Base-by-base conservation (phyloP, 495 filamentous ascomycete genomes). In the Penicillium verhagenii region DNA sequence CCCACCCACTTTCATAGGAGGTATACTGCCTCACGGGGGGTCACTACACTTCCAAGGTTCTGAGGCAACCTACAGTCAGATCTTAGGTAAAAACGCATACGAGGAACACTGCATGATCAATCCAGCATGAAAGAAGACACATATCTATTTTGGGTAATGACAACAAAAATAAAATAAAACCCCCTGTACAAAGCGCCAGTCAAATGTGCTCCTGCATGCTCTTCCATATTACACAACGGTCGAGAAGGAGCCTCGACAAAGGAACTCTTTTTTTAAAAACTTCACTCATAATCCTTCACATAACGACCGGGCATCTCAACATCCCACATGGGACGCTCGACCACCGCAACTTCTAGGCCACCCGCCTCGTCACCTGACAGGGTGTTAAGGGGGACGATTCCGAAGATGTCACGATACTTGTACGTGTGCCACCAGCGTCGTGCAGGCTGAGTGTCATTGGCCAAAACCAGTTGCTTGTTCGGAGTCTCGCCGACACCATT, bases 321-420 rank as follows among this genome's bases (percentile, higher is more conserved):
- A 66, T 95, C 91, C 82, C 87, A 93, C 60, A 83, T 72, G 18
- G 94, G 94, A 63, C 94, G 76, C 76, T 98, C 94, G 2, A 97
- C 82, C 43, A 97, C 69, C 0, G 86, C 92, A 14, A 96, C 89
- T 68, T 97, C 93, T 7, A 92, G 70, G 5, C 73, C 67, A 18
- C 61, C 59, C 13, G 66, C 58, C 25, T 65, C 65, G 18, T 64
- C 58, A 25, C 45, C 53, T 14, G 65, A 56, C 11, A 58, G 31
- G 14, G 49, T 53, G 56, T 75, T 68, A 21, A 98, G 71, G 16
- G 87, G 85, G 13, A 93, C 87, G 25, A 97, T 87, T 4, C 92
- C 94, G 59, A 99, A 71, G 54, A 99, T 91, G 8, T 92, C 88
- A 52, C 91, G 79, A 67, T 96, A 99, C 65, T 94, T 92, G 71